phyloP scores from a whole-genome alignment of 2,329 filamentous ascomycete genomes.

The Beauveria rudraprayagi region DNA sequence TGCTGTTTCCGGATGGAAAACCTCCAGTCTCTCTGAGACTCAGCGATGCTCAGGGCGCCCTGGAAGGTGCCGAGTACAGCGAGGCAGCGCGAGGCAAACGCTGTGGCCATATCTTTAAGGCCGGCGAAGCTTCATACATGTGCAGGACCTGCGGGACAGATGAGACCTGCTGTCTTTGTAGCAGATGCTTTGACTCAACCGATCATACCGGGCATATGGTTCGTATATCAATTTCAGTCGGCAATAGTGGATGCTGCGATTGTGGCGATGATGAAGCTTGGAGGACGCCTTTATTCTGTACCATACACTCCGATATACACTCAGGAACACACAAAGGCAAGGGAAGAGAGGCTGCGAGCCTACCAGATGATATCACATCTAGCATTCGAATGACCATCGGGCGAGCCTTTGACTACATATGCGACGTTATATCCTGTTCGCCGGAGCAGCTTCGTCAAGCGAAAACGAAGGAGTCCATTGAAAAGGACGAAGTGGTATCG shows the following conservation, averaged over 20 bases:
- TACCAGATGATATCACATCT: constrained; percentile 68
- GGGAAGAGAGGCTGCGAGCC: constrained; percentile 45
- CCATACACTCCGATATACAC: constrained; percentile 70
- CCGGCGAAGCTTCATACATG: constrained; percentile 85
- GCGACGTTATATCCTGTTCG: constrained; percentile 95
- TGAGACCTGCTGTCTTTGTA: constrained; percentile 92
- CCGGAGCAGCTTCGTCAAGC: constrained; percentile 85
- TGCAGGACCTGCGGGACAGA: constrained; percentile 93
- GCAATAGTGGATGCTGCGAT: constrained; percentile 94
- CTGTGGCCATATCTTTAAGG: constrained; percentile 95
- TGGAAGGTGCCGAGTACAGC: constrained; percentile 91
- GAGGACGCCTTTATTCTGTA: constrained; percentile 79
- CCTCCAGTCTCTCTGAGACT: constrained; percentile 64
- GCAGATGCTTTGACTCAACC: constrained; percentile 87
- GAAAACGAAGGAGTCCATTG: constrained; percentile 75
- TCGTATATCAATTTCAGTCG: constrained; percentile 76
- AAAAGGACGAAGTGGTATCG: constrained; percentile 72
- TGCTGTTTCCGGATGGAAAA: constrained; percentile 74
- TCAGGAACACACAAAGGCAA: constrained; percentile 50
- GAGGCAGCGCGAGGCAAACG: constrained; percentile 84
- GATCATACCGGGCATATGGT: constrained; percentile 93
- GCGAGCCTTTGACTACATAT: constrained; percentile 84
- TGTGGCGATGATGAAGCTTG: constrained; percentile 95
- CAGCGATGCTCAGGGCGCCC: constrained; percentile 79
- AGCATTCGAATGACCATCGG: constrained; percentile 81